Evolutionary conservation across 2,329 filamentous ascomycete genomes (phyloP), one percentile per base, ranked within the genome.

Genomic region (Thelonectria blattea): DNA sequence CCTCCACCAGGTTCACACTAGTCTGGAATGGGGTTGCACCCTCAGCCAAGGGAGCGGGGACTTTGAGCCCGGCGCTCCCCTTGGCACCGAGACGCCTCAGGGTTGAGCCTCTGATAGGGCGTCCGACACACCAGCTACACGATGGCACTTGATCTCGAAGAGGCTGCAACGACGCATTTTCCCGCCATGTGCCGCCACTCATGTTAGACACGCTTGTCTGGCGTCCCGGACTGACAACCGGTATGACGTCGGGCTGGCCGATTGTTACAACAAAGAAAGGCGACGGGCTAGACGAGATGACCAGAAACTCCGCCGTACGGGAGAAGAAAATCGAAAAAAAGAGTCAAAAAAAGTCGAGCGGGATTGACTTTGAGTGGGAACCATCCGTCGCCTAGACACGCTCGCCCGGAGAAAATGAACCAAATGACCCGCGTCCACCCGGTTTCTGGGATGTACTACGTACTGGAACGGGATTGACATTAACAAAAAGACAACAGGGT

Each of bases 1-100:
- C 60, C 60, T 62, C 60, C 37, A 34, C 58, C 57, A 30, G 39
- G 48, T 47, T 60, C 43, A 56, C 60, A 41, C 56, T 62, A 60
- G 50, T 27, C 52, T 53, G 30, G 27, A 11, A 59, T 41, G 39
- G 34, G 56, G 56, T 39, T 54, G 39, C 32, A 39, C 56, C 43
- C 37, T 54, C 48, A 52, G 37, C 22, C 42, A 45, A 34, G 32
- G 22, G 15, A 17, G 14, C 52, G 20, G 41, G 45, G 47, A n/a
- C 37, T 37, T 53, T 52, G 41, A 46, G 41, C 42, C 49, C 32
- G 60, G 57, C 52, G 32, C 22, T 56, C 30, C 18, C 32, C 43
- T 43, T 56, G 45, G 22, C 48, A 56, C 22, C 34, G 37, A 27
- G 51, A 41, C 41, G 43, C 20, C 43, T 39, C 43, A 17, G 15